Evolutionary conservation across 805 yeast species (phyloP), one percentile per base, ranked within the genome.

Genomic region (Candida lessepsii): DNA sequence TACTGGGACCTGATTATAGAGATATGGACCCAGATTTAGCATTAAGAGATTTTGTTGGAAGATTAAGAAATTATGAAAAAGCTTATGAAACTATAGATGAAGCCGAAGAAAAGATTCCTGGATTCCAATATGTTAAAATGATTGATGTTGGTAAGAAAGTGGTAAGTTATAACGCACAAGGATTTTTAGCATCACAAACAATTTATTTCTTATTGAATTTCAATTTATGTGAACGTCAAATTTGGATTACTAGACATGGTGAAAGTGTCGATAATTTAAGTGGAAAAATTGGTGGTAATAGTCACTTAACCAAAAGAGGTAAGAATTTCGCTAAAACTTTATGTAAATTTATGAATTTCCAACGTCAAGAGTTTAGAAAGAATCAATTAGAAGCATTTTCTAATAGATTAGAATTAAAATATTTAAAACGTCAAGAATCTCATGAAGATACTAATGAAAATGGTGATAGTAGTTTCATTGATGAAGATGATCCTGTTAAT

Each of bases 211-310:
- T 91, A 48, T 71, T 91, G 47, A 88, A 88, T 53, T 91, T 91
- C 75, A 91, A 93, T 57, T 70, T 91, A 30, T 76, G 83, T 42
- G 93, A 86, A 57, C 75, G 97, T 45, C 95, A 90, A 58, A 89
- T 91, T 37, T 91, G 96, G 89, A 84, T 91, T 46, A 83, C 97
- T 1, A 77, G 99, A 46, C 96, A 90, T 55, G 99, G 99, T 37
- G 98, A 91, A 63, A 80, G 90, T 48, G 74, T 75, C 24, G 96
- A 89, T 57, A 91, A 91, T 57, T 82, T 87, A 14, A 55, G 66
- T 37, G 99, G 99, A 4, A 71, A 79, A 39, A 88, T 91, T 50
- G 98, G 99, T 9, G 99, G 99, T 16, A 93, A 91, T 60, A 83
- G 96, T 0, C 68, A 71, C 17, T 65, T 91, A 29, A 90, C 97